A percentile compares a stretch with the other conserved stretches of the same genome.
Evolutionary conservation across 345 rosid species (phyloP).

Genomic region (Pistacia vera): DNA sequence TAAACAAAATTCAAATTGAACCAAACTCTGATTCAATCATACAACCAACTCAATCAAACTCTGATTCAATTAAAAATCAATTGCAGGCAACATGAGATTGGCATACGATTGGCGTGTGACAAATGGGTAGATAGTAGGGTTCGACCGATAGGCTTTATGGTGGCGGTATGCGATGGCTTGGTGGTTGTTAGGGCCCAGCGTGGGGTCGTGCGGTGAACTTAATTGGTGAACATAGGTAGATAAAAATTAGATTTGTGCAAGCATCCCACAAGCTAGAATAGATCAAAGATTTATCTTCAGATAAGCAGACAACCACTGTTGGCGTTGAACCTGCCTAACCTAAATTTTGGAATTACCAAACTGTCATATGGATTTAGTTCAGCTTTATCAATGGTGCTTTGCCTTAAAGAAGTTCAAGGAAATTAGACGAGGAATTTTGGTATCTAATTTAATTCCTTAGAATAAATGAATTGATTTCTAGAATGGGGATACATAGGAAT

Average conservation of each 20-base stretch:
- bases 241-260: not conserved
- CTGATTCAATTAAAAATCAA: too few relatives aligned
- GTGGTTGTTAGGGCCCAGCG: too few relatives aligned
- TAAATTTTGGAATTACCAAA: not conserved
- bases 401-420: not conserved
- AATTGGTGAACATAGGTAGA: not conserved
- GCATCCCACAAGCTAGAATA: not conserved
- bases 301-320: not conserved
- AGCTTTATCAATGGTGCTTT: not conserved
- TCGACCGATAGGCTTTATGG: too few relatives aligned
- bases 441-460: not conserved
- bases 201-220: too few relatives aligned
- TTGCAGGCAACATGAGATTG: too few relatives aligned
- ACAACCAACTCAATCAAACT: too few relatives aligned
- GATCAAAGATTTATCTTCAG: not conserved
- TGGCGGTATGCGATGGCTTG: too few relatives aligned
- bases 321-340: not conserved
- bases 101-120: too few relatives aligned
- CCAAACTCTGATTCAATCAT: too few relatives aligned
- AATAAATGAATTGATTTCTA: not conserved
- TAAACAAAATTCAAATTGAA: too few relatives aligned
- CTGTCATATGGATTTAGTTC: not conserved
- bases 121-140: too few relatives aligned
- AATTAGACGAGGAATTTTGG: not conserved
- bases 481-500: not conserved